Percentiles rank a stretch among this genome's conserved stretches.
These are phyloP conservation scores for Pseudonitzschia delicatissima DNA, from an alignment of 108 stramenopile species.

Conservation along the genomic window DNA sequence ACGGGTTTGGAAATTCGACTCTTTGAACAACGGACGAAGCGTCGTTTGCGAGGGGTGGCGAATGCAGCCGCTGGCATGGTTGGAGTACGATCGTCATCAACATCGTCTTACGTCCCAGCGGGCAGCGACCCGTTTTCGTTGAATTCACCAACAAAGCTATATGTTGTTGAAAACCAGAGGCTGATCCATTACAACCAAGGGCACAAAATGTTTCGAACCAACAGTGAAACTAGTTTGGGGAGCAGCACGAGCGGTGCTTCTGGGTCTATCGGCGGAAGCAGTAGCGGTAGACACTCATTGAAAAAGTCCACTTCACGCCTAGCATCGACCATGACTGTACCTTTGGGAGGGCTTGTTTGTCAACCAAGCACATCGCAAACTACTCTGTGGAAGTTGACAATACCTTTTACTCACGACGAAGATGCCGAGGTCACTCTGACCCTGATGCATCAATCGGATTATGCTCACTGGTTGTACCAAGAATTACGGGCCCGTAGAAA, in stretches of 20 bases:
- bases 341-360: constrained; percentile 27
- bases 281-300: neutral
- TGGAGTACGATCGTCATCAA: neutral
- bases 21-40: constrained; percentile 18
- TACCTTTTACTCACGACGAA: constrained; percentile 26
- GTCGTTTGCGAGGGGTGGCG: constrained; percentile 2
- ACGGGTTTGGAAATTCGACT: constrained; percentile 27
- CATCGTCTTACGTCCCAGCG: constrained; percentile 7
- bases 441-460: constrained; percentile 38
- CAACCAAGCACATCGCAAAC: constrained; percentile 25
- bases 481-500: constrained; percentile 34
- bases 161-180: constrained; percentile 3
- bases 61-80: constrained; percentile 2
- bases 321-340: constrained; percentile 19
- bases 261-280: neutral
- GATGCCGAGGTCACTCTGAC: constrained; percentile 22
- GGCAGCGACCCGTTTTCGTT: constrained; percentile 6
- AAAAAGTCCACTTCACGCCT: constrained; percentile 13
- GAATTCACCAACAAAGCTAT: constrained; percentile 2
- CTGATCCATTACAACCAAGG: neutral
- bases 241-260: neutral
- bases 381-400: constrained; percentile 20
- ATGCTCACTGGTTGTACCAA: constrained; percentile 44
- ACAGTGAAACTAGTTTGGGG: constrained; percentile 12
- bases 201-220: neutral